phyloP scores from a whole-genome alignment of 768 basidiomycete species.

The Clavaria fumosa region DNA sequence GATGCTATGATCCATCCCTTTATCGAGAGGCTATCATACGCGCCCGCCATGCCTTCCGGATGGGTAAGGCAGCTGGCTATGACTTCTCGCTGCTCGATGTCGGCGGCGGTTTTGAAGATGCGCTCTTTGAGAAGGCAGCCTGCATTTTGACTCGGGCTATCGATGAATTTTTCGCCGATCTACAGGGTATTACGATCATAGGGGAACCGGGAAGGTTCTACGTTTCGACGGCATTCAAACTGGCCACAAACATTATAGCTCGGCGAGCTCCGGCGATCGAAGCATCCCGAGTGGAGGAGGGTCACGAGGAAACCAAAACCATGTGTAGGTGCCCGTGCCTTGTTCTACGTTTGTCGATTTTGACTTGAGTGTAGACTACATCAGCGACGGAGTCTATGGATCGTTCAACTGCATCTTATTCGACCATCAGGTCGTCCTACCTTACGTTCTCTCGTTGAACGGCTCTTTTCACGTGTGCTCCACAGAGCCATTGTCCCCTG shows the following conservation, averaged over 20 bases:
- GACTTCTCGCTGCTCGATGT: slow-evolving; percentile 76
- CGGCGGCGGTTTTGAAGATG: slow-evolving; percentile 92
- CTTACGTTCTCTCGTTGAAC: slow-evolving; percentile 58
- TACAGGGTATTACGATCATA: slow-evolving; percentile 59
- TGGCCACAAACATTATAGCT: slow-evolving; percentile 90
- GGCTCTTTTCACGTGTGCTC: slow-evolving; percentile 45
- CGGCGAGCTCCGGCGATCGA: slow-evolving; percentile 37
- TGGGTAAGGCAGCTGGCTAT: slow-evolving; percentile 72
- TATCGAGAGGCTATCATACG: slow-evolving; percentile 84
- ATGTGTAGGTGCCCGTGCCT: slow-evolving; percentile 65
- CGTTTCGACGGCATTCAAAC: slow-evolving; percentile 81
- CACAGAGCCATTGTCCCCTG: slow-evolving; percentile 23
- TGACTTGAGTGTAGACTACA: slow-evolving; percentile 55
- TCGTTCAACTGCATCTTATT: slow-evolving; percentile 95
- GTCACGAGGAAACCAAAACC: slow-evolving; percentile 33
- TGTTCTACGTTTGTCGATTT: slow-evolving; percentile 20
- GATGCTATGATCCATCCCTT: slow-evolving; percentile 83
- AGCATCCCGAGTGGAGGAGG: slow-evolving; percentile 14
- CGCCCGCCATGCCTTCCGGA: slow-evolving; percentile 72
- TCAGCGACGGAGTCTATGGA: slow-evolving; percentile 98
- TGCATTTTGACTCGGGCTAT: slow-evolving; percentile 54
- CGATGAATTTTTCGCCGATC: slow-evolving; percentile 64
- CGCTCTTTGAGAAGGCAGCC: slow-evolving; percentile 70
- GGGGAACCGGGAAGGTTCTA: slow-evolving; percentile 95
- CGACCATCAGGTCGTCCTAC: slow-evolving; percentile 88